Evolutionary conservation across 2,329 filamentous ascomycete species (phyloP).

Genomic region (Lecanicillium sp.): DNA sequence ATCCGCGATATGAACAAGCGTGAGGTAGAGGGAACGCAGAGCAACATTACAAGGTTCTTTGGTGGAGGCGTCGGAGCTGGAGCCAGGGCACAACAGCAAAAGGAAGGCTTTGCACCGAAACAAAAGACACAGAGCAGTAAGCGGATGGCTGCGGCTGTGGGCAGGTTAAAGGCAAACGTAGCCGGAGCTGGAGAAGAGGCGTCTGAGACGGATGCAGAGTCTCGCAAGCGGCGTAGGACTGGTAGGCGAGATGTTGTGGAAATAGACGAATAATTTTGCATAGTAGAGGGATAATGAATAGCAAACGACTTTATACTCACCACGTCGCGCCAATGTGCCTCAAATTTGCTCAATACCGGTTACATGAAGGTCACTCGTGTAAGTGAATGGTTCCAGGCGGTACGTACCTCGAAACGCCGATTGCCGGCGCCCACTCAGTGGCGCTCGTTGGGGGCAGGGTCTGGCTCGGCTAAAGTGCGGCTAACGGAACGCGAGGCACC

Average conservation of each 20-base stretch:
- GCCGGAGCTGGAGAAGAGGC: conserved; percentile 1
- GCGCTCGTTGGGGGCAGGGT: no score
- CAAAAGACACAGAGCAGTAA: conserved; percentile 58
- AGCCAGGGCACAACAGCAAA: conserved; percentile 26
- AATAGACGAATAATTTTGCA: no score
- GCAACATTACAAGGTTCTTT: conserved; percentile 93
- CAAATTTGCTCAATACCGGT: no score
- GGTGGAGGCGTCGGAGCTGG: conserved; percentile 65
- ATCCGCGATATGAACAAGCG: conserved; percentile 91
- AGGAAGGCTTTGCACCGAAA: conserved; percentile 61
- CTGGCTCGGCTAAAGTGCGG: no score
- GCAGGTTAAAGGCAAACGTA: conserved; percentile 46
- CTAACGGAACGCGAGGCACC: no score
- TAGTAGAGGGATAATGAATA: no score
- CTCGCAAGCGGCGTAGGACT: background rate
- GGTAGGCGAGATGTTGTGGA: background rate
- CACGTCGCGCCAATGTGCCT: no score
- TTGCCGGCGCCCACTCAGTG: no score
- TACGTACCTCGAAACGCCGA: no score
- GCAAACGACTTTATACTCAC: no score
- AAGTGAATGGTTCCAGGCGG: no score
- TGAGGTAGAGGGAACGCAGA: conserved; percentile 84
- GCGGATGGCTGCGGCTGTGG: conserved; percentile 69
- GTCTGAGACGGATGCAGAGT: background rate
- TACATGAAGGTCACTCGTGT: no score